Evolutionary conservation across 1,284 basidiomycete species (phyloP).

Genomic region (Sanghuangporus weigelae): DNA sequence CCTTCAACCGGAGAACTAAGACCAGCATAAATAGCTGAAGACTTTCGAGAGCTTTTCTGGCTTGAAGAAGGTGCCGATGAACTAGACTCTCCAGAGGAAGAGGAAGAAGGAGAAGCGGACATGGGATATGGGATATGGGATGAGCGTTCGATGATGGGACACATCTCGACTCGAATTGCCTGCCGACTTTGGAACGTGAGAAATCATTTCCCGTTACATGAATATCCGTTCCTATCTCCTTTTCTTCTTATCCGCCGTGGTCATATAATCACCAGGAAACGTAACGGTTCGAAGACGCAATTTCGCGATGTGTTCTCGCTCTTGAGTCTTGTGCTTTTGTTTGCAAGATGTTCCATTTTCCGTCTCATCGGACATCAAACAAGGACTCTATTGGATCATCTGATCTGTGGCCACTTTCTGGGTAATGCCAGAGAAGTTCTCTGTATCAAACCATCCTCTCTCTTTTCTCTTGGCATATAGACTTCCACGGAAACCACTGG

Average conservation of each 20-base stretch:
- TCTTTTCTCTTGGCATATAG: background rate
- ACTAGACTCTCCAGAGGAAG: background rate
- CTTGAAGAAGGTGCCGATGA: background rate
- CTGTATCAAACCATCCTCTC: background rate
- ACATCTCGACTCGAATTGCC: too few relatives aligned
- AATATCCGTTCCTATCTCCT: background rate
- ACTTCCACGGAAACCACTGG: background rate
- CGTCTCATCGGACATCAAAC: background rate
- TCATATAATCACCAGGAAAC: too few relatives aligned
- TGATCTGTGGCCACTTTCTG: background rate
- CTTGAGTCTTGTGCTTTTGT: background rate
- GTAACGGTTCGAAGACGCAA: too few relatives aligned
- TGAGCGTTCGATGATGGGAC: too few relatives aligned
- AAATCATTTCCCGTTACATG: background rate
- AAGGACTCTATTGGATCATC: background rate
- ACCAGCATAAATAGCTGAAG: background rate
- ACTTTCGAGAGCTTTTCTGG: background rate
- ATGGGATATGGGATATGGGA: constrained; percentile 1
- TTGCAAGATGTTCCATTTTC: background rate
- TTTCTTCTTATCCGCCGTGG: background rate
- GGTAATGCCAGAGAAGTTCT: background rate
- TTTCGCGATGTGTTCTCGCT: background rate
- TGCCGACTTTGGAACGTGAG: background rate
- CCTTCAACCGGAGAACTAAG: background rate
- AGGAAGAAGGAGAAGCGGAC: background rate